Base-by-base conservation (phyloP, 345 rosid species). In the Euphorbia peplus region DNA sequence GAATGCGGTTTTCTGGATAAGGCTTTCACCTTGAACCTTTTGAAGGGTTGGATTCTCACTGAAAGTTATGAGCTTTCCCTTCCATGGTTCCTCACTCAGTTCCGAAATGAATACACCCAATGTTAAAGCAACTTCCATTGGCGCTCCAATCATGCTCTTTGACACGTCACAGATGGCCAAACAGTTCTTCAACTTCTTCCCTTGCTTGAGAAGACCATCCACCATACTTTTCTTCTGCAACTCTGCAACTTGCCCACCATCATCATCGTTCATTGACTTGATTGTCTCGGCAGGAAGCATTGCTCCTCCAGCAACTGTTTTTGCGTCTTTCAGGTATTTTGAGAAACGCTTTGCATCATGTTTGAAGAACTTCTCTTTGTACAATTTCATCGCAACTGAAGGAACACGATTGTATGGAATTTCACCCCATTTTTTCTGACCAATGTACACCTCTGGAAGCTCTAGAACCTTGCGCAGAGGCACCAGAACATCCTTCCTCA, bases 231-330 rank as follows among this genome's bases (percentile, higher is more conserved):
- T 78, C 96, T 93, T 80, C 32, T 72, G 88, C 44, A 88, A 79
- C 82, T 84, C 89, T 0, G 83, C 81, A 0, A 88, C 90, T 74
- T 76, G 70, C 37, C 87, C 90, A 6, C 78, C 83, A 16, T 80
- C 84, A 0, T 21, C 76, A 10, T 79, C 91, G 1, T 67, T 1
- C 68, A 82, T 65, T 0, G 83, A 70, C 0, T 48, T 44, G 24
- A 90, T 81, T 2, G 88, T 86, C 79, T 86, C 86, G 61, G 85
- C 90, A 13, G 92, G 89, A 0, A 90, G 80, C 77, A 90, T 21
- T 0, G 91, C 92, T 0, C 93, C 89, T 0, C 91, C 86, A 0
- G 93, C 82, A 7, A 86, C 93, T 0, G 79, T 1, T 53, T 39
- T 76, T 12, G 81, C 89, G 26, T 83, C 81, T 14, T 75, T 66